A percentile compares a stretch with the other conserved stretches of the same genome.
phyloP scores from a whole-genome alignment of 2,329 filamentous ascomycete genomes.

The Talaromyces albobiverticillius region DNA sequence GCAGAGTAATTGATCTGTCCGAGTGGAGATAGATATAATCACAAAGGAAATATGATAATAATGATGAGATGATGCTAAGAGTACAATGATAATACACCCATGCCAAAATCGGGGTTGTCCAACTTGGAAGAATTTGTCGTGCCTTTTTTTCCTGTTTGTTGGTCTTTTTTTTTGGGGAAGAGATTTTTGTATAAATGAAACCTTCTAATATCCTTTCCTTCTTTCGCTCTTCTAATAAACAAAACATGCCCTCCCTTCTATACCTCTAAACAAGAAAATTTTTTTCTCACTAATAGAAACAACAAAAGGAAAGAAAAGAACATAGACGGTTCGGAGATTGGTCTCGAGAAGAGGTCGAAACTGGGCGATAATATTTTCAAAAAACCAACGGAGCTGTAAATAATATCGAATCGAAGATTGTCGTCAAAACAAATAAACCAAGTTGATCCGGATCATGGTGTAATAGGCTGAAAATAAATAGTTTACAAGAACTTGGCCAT shows the following conservation, averaged over 20 bases:
- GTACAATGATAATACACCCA: slow-evolving; percentile 14
- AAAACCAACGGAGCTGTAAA: not conserved
- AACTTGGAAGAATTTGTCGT: slow-evolving; percentile 12
- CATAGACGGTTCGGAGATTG: slow-evolving; percentile 1
- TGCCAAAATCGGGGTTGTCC: slow-evolving; percentile 10
- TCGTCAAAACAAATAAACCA: slow-evolving; percentile 3
- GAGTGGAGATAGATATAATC: not conserved
- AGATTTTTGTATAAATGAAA: too few species aligned
- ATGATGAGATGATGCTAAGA: slow-evolving; percentile 15
- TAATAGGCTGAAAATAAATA: too few species aligned
- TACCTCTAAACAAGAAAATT: slow-evolving; percentile 5
- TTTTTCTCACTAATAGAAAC: slow-evolving; percentile 7
- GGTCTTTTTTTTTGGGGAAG: not conserved
- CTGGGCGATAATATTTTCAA: too few species aligned
- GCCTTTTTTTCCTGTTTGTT: slow-evolving; percentile 7
- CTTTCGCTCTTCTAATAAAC: slow-evolving; percentile 3
- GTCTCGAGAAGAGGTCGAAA: too few species aligned
- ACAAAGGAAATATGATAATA: slow-evolving; percentile 10
- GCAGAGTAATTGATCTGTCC: too few species aligned
- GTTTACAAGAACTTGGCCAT: slow-evolving; percentile 78
- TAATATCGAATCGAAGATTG: slow-evolving; percentile 7
- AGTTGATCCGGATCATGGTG: too few species aligned
- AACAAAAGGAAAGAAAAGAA: slow-evolving; percentile 3
- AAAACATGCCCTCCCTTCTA: slow-evolving; percentile 9
- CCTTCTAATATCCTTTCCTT: slow-evolving; percentile 5